These are phyloP conservation scores for Cocos nucifera DNA, from an alignment of 176 grass and related monocot genomes.

Conservation along the genomic window DNA sequence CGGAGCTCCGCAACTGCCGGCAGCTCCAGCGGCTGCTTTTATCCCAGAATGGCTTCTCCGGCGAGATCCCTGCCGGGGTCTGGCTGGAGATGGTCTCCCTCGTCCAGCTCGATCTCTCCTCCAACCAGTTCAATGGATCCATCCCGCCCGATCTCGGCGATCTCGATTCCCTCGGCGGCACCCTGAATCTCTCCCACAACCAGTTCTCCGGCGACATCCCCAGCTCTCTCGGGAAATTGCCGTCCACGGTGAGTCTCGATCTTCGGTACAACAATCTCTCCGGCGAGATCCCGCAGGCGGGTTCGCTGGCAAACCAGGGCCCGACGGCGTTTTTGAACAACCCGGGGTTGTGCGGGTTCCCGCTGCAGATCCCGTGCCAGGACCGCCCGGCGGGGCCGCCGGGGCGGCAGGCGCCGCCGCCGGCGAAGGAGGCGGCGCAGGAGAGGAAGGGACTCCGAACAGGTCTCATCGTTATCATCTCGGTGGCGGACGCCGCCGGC, in stretches of 20 bases:
- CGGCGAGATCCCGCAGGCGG: conserved; percentile 65
- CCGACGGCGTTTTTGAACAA: conserved; percentile 83
- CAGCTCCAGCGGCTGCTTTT: conserved; percentile 56
- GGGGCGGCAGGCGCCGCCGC: not conserved
- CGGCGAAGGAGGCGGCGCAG: not conserved
- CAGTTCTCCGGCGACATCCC: conserved; percentile 54
- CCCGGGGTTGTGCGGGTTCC: conserved; percentile 57
- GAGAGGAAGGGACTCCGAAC: conserved; percentile 29
- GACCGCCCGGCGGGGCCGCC: conserved; percentile 19
- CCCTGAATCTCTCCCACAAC: conserved; percentile 68
- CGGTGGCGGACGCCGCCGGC: conserved; percentile 46
- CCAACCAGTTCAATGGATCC: conserved; percentile 40
- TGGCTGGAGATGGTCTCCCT: conserved; percentile 47
- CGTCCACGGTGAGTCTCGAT: conserved; percentile 62
- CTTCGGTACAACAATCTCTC: conserved; percentile 82
- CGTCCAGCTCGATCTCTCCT: conserved; percentile 69
- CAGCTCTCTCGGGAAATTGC: conserved; percentile 39
- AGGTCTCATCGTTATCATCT: conserved; percentile 58
- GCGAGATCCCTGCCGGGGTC: conserved; percentile 25
- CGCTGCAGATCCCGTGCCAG: conserved; percentile 74
- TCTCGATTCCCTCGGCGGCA: conserved; percentile 46
- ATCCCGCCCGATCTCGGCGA: conserved; percentile 50
- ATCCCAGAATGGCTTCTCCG: conserved; percentile 25
- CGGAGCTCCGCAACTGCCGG: conserved; percentile 32
- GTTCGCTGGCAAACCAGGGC: conserved; percentile 71